Evolutionary conservation across 306 rosid species (phyloP).

Genomic region (Inga laurina): DNA sequence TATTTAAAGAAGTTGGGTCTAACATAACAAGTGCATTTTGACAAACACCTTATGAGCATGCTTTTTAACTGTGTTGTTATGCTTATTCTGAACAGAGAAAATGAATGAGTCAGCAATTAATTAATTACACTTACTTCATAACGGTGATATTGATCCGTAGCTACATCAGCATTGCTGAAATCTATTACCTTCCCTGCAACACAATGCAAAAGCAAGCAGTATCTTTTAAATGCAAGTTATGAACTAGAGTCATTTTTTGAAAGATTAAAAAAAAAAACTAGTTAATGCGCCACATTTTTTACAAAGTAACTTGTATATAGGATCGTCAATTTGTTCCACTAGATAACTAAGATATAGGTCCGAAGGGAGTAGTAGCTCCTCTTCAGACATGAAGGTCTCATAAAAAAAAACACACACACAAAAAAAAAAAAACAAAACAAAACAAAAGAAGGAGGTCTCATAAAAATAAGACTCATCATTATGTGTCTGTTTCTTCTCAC

Average conservation of each 20-base stretch:
- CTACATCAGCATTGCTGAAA: slow-evolving; percentile 80
- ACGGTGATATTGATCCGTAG: slow-evolving; percentile 82
- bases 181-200: slow-evolving; percentile 68
- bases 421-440: too few relatives aligned
- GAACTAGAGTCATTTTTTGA: too few relatives aligned
- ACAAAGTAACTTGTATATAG: too few relatives aligned
- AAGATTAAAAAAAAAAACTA: too few relatives aligned
- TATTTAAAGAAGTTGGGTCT: neutral
- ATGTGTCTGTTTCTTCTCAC: neutral
- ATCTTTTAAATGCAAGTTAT: neutral
- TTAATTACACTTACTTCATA: slow-evolving; percentile 50
- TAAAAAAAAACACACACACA: too few relatives aligned
- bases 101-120: neutral
- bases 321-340: too few relatives aligned
- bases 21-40: neutral
- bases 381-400: too few relatives aligned
- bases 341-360: too few relatives aligned
- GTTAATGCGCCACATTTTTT: too few relatives aligned
- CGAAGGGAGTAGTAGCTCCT: too few relatives aligned
- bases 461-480: too few relatives aligned
- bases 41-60: neutral
- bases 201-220: slow-evolving; percentile 22
- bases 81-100: neutral
- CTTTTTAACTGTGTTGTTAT: neutral
- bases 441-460: too few relatives aligned